These are phyloP conservation scores for Aotearoamyces nothofagi DNA, from an alignment of 2,329 filamentous ascomycete species.

Conservation along the genomic window DNA sequence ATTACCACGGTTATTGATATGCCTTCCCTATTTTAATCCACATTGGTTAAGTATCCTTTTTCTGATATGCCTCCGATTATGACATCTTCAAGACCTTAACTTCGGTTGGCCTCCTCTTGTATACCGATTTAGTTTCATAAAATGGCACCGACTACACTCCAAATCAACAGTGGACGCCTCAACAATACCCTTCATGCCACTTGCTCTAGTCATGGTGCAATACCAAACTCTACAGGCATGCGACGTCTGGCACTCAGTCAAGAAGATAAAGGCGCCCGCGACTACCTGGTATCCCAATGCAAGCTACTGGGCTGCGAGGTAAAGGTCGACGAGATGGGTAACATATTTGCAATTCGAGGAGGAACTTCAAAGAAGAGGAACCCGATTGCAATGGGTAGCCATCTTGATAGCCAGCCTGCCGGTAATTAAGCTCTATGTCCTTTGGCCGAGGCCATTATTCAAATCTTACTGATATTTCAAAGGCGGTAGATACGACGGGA, in stretches of 20 bases:
- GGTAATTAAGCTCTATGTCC: no score
- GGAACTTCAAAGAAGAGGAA: conserved; percentile 34
- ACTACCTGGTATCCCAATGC: conserved; percentile 55
- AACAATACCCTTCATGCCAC: conserved; percentile 12
- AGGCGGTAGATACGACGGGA: conserved; percentile 59
- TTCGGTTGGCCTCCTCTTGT: no score
- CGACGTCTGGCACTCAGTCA: conserved; percentile 53
- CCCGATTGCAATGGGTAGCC: conserved; percentile 49
- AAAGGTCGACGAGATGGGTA: conserved; percentile 52
- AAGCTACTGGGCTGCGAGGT: conserved; percentile 46
- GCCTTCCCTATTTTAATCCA: no score
- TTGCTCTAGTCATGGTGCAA: conserved; percentile 12
- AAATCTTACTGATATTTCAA: conserved; percentile 6
- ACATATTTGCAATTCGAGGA: conserved; percentile 56
- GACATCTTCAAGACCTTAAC: no score
- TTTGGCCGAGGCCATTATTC: no score
- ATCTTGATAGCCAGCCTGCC: conserved; percentile 43
- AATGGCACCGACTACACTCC: no score
- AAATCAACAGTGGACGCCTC: conserved; percentile 13
- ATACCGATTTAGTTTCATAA: no score
- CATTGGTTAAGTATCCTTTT: no score
- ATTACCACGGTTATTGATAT: no score
- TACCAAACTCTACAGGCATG: conserved; percentile 38
- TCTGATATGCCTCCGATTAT: no score
- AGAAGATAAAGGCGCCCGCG: conserved; percentile 50